Percentiles rank a stretch among this genome's conserved stretches.
Conservation (phyloP, 805 yeast species). For the Myxozyma neotropica region DNA sequence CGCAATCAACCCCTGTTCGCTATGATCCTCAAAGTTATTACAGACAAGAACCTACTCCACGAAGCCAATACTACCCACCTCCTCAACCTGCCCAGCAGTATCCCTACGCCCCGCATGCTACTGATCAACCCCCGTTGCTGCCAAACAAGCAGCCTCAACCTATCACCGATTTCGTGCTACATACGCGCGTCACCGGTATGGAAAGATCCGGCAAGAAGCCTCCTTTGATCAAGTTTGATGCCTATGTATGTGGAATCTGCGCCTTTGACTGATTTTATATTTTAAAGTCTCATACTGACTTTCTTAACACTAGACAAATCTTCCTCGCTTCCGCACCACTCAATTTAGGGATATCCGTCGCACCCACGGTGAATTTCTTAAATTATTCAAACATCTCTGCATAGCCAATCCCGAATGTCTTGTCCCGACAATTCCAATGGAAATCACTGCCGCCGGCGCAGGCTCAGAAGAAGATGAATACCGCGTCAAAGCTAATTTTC, state of each 20-base stretch:
- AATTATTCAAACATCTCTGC: constrained; percentile 74
- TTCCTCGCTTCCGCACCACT: constrained; percentile 75
- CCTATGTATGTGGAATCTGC: constrained; percentile 46
- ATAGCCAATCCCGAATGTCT: constrained; percentile 88
- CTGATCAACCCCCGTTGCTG: not conserved
- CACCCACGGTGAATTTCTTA: constrained; percentile 73
- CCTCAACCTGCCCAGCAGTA: constrained; percentile 17
- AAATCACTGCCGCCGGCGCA: constrained; percentile 77
- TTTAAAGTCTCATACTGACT: not conserved
- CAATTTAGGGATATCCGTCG: constrained; percentile 75
- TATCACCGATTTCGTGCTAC: constrained; percentile 47
- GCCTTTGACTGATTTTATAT: not conserved
- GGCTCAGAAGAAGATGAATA: constrained; percentile 78
- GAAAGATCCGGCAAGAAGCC: constrained; percentile 76
- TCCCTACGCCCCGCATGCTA: constrained; percentile 10
- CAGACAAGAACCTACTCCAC: constrained; percentile 14
- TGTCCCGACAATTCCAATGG: constrained; percentile 82
- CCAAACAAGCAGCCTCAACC: constrained; percentile 21
- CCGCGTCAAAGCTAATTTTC: constrained; percentile 61
- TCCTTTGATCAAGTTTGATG: constrained; percentile 77
- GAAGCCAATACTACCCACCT: constrained; percentile 13
- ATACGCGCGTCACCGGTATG: constrained; percentile 55
- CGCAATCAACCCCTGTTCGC: not conserved
- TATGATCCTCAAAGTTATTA: constrained; percentile 17
- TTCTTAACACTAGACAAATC: constrained; percentile 50